phyloP scores from a whole-genome alignment of 176 grass and related monocot genomes.

The Zoysia pacifica region DNA sequence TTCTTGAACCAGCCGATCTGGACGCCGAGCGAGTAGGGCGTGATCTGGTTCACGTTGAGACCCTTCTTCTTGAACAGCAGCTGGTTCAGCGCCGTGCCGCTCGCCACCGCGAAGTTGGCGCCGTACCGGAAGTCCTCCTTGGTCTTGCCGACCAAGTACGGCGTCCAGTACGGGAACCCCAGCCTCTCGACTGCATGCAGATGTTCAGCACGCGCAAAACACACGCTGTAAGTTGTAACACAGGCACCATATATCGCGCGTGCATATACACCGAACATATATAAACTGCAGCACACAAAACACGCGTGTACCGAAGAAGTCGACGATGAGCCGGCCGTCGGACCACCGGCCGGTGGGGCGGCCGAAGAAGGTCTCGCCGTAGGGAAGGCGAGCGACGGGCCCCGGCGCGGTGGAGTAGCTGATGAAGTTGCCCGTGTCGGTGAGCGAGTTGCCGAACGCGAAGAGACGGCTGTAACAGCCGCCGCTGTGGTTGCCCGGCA shows the following conservation, averaged over 20 bases:
- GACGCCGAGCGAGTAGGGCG: constrained; percentile 58
- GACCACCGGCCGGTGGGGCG: constrained; percentile 75
- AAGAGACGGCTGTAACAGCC: constrained; percentile 59
- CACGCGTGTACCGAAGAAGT: constrained; percentile 58
- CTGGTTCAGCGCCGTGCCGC: constrained; percentile 66
- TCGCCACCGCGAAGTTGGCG: constrained; percentile 78
- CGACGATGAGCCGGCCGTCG: constrained; percentile 67
- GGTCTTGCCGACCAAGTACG: constrained; percentile 53
- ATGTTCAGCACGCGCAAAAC: too few species aligned
- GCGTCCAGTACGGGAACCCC: constrained; percentile 44
- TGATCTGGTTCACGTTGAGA: constrained; percentile 41
- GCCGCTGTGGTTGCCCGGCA: background rate
- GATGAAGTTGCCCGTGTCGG: constrained; percentile 79
- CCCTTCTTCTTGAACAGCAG: constrained; percentile 50
- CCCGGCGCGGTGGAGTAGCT: constrained; percentile 44
- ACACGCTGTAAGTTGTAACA: background rate
- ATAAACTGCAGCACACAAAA: too few species aligned
- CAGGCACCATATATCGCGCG: background rate
- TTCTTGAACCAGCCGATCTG: constrained; percentile 78
- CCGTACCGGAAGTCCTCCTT: constrained; percentile 57
- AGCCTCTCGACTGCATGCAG: constrained; percentile 51
- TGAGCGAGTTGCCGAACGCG: constrained; percentile 71
- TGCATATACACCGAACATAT: too few species aligned
- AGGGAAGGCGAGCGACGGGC: constrained; percentile 40
- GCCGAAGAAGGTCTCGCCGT: constrained; percentile 82